Evolutionary conservation across 768 basidiomycete species (phyloP).

Genomic region (Tephrocybe rancida): DNA sequence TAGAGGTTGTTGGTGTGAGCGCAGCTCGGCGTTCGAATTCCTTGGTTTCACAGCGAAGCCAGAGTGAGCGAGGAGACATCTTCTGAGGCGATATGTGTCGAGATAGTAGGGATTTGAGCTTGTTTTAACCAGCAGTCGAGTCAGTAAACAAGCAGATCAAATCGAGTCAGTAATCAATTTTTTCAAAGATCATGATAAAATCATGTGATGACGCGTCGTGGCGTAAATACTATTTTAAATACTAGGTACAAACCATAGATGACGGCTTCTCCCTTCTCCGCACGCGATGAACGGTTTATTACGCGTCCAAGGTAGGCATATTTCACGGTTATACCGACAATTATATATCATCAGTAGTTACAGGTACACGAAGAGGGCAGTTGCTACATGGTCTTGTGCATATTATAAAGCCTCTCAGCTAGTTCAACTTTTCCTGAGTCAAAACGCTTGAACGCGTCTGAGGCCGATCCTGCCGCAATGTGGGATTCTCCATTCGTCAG

Average conservation of each 20-base stretch:
- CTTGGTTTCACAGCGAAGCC: slow-evolving; percentile 98
- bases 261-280: too few species aligned
- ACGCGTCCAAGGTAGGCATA: too few species aligned
- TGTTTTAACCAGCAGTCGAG: background rate
- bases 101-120: background rate
- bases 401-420: slow-evolving; percentile 20
- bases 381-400: background rate
- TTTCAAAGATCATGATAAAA: background rate
- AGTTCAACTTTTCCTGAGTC: slow-evolving; percentile 34
- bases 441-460: slow-evolving; percentile 29
- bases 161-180: background rate
- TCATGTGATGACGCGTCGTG: background rate
- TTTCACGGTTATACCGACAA: too few species aligned
- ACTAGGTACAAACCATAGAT: too few species aligned
- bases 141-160: too few species aligned
- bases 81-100: slow-evolving; percentile 3
- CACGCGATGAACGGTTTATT: too few species aligned
- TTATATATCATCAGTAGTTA: too few species aligned
- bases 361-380: too few species aligned
- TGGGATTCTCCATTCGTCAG: slow-evolving; percentile 27
- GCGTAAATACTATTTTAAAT: slow-evolving; percentile 11
- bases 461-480: slow-evolving; percentile 27
- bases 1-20: slow-evolving; percentile 89
- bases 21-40: slow-evolving; percentile 92
- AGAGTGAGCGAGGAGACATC: slow-evolving; percentile 68